Evolutionary conservation across 2,329 filamentous ascomycete genomes (phyloP).

Genomic region (Phaeosphaeriaceae sp.): DNA sequence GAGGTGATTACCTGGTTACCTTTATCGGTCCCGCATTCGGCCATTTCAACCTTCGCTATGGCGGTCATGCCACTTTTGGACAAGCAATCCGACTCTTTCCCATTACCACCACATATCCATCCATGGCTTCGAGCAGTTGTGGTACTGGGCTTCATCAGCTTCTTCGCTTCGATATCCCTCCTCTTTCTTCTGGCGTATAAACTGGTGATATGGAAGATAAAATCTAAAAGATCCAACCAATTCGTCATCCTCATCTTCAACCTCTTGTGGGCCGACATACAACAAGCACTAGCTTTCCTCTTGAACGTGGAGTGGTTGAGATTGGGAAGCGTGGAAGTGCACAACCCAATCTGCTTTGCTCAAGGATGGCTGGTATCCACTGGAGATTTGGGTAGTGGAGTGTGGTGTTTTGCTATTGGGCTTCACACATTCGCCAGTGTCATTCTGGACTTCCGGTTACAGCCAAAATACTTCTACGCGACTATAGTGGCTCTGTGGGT

Average conservation of each 20-base stretch:
- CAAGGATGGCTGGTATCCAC: conserved; percentile 75
- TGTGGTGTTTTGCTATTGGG: conserved; percentile 72
- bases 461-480: conserved; percentile 59
- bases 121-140: conserved; percentile 57
- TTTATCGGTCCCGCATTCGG: conserved; percentile 4
- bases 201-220: conserved; percentile 50
- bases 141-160: conserved; percentile 55
- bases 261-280: conserved; percentile 71
- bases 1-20: conserved; percentile 9
- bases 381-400: conserved; percentile 70
- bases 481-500: conserved; percentile 62
- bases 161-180: conserved; percentile 53
- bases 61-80: conserved; percentile 27
- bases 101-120: conserved; percentile 43
- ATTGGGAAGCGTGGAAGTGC: conserved; percentile 61
- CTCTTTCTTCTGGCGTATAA: conserved; percentile 56
- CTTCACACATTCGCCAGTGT: conserved; percentile 71
- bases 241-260: conserved; percentile 75
- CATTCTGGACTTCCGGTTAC: conserved; percentile 62
- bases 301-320: conserved; percentile 67
- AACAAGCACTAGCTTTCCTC: conserved; percentile 69
- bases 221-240: conserved; percentile 61
- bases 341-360: conserved; percentile 63
- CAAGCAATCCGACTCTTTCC: conserved; percentile 36
- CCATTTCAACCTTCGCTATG: conserved; percentile 20